A percentile compares a stretch with the other conserved stretches of the same genome.
phyloP scores from a whole-genome alignment of 1,284 basidiomycete genomes.

The Trichosporon ovoides region DNA sequence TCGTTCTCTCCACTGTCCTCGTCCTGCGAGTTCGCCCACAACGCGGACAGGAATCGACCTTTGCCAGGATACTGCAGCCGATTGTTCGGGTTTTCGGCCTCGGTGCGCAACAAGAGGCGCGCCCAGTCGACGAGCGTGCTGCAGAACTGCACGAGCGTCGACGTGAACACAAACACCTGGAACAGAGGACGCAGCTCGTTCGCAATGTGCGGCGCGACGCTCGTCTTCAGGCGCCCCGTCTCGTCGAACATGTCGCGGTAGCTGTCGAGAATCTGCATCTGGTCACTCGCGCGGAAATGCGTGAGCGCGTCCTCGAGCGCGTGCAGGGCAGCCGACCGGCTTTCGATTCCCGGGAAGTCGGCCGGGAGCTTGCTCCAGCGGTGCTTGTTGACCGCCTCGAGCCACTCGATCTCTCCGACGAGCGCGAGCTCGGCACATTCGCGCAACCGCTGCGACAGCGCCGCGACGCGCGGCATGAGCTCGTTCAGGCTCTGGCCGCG shows the following conservation, averaged over 20 bases:
- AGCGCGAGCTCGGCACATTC: slow-evolving; percentile 47
- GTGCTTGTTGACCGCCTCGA: slow-evolving; percentile 53
- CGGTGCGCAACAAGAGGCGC: slow-evolving; percentile 40
- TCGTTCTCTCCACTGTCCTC: background rate
- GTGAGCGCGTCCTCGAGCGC: slow-evolving; percentile 47
- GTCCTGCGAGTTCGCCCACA: slow-evolving; percentile 38
- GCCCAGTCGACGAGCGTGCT: slow-evolving; percentile 40
- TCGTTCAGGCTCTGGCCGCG: slow-evolving; percentile 27
- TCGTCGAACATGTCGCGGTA: slow-evolving; percentile 50
- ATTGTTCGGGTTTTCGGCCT: slow-evolving; percentile 40
- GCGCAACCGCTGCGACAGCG: slow-evolving; percentile 52
- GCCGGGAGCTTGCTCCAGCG: slow-evolving; percentile 50
- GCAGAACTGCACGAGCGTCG: slow-evolving; percentile 45
- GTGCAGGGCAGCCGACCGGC: slow-evolving; percentile 49
- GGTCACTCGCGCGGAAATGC: slow-evolving; percentile 50
- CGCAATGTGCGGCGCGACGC: slow-evolving; percentile 9
- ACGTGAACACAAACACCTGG: slow-evolving; percentile 49
- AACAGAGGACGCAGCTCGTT: slow-evolving; percentile 46
- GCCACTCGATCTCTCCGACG: slow-evolving; percentile 41
- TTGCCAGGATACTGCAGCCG: slow-evolving; percentile 49
- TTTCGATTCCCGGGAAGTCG: slow-evolving; percentile 22
- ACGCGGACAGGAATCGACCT: slow-evolving; percentile 46
- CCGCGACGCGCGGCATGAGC: slow-evolving; percentile 54
- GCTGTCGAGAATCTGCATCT: slow-evolving; percentile 54
- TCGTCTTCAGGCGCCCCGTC: slow-evolving; percentile 26